A percentile compares a stretch with the other conserved stretches of the same genome.
Evolutionary conservation across 768 basidiomycete species (phyloP).

Genomic region (Rhizopogon roseolus): DNA sequence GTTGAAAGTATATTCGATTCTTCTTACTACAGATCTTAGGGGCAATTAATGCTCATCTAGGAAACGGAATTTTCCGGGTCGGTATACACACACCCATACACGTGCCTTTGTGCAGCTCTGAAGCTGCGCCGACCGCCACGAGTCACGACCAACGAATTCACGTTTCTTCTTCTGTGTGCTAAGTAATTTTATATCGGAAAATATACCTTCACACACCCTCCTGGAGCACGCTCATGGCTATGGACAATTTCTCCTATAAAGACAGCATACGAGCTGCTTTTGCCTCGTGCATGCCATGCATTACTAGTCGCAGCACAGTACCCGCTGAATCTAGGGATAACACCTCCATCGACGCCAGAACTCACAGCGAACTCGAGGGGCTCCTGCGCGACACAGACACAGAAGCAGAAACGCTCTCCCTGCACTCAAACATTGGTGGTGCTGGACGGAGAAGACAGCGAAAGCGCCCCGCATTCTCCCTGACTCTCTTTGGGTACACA

Average conservation of each 20-base stretch:
- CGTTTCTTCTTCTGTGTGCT: background rate
- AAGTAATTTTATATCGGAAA: too few relatives aligned
- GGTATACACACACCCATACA: too few relatives aligned
- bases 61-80: too few relatives aligned
- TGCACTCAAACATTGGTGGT: slow-evolving; percentile 59
- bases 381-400: slow-evolving; percentile 46
- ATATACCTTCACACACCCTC: too few relatives aligned
- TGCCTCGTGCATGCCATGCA: slow-evolving; percentile 56
- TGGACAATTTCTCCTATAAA: slow-evolving; percentile 55
- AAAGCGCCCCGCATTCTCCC: slow-evolving; percentile 30
- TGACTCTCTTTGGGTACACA: slow-evolving; percentile 62
- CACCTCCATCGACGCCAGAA: slow-evolving; percentile 21
- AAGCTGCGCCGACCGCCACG: too few relatives aligned
- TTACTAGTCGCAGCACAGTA: slow-evolving; percentile 31
- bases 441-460: slow-evolving; percentile 25
- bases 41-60: too few relatives aligned
- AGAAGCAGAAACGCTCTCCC: slow-evolving; percentile 59
- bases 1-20: too few relatives aligned
- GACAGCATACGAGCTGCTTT: slow-evolving; percentile 57
- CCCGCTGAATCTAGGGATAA: slow-evolving; percentile 14
- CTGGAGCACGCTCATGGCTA: slow-evolving; percentile 9
- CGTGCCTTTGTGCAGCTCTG: background rate
- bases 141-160: background rate
- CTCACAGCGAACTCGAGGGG: slow-evolving; percentile 41
- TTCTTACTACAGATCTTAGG: too few relatives aligned